phyloP scores from a whole-genome alignment of 345 rosid genomes.

The Sonneratia alba region DNA sequence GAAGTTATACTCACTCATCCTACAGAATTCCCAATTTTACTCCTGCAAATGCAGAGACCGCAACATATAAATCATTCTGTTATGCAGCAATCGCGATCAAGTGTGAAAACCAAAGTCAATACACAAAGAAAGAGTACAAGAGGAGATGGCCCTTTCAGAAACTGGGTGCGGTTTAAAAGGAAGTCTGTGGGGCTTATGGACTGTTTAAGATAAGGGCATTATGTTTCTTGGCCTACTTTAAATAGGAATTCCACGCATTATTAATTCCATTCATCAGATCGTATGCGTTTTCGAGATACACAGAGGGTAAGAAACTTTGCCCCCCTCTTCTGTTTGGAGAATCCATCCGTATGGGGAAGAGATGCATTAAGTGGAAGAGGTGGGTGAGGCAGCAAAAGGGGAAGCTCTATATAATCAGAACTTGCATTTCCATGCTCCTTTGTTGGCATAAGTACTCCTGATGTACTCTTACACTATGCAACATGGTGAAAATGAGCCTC shows the following conservation, averaged over 20 bases:
- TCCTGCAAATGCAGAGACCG: too few relatives aligned
- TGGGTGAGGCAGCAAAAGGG: conserved; percentile 32
- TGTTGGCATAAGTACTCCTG: conserved; percentile 29
- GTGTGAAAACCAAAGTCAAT: too few relatives aligned
- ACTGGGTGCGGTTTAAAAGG: not conserved
- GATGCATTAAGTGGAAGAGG: conserved; percentile 23
- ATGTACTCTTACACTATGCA: not conserved
- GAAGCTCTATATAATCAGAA: conserved; percentile 24
- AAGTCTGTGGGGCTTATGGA: conserved; percentile 1
- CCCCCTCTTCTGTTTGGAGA: too few relatives aligned
- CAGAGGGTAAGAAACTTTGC: too few relatives aligned
- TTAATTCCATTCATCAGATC: not conserved
- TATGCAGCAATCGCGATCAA: too few relatives aligned
- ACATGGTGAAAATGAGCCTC: not conserved
- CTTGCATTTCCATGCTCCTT: conserved; percentile 30
- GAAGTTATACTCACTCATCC: too few relatives aligned
- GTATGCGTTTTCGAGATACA: not conserved
- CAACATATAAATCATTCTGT: too few relatives aligned
- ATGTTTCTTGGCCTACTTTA: not conserved
- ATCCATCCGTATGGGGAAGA: too few relatives aligned
- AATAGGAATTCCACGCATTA: not conserved
- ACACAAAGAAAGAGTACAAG: not conserved
- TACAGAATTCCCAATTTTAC: too few relatives aligned
- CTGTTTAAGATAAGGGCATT: not conserved
- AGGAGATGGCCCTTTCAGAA: not conserved